phyloP scores from a whole-genome alignment of 1,284 basidiomycete species.

The Puccinia triticina region DNA sequence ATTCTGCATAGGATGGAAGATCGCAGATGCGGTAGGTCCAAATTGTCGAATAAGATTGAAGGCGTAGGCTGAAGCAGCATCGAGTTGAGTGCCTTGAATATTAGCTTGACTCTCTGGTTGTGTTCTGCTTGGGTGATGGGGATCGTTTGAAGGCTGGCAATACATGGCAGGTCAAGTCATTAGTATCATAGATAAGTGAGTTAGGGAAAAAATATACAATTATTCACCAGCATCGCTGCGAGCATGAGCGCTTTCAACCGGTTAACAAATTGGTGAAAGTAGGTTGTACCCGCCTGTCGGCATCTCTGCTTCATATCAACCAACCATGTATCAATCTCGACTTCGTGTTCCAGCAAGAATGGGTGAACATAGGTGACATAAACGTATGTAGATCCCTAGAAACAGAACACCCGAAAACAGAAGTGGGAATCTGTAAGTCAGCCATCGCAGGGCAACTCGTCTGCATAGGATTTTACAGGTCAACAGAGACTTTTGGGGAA shows the following conservation, averaged over 20 bases:
- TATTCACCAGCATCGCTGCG: slow-evolving; percentile 7
- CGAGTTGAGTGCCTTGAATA: neutral
- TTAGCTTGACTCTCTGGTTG: neutral
- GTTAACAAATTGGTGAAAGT: slow-evolving; percentile 42
- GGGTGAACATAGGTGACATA: slow-evolving; percentile 50
- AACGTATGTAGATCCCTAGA: slow-evolving; percentile 48
- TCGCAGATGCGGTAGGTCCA: slow-evolving; percentile 37
- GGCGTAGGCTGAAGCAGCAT: slow-evolving; percentile 30
- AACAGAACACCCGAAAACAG: slow-evolving; percentile 1
- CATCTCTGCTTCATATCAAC: slow-evolving; percentile 46
- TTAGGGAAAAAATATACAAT: neutral
- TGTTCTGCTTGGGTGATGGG: neutral
- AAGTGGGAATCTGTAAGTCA: neutral
- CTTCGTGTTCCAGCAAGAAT: slow-evolving; percentile 48
- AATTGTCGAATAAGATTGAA: slow-evolving; percentile 42
- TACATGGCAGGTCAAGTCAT: no score
- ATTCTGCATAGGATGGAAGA: slow-evolving; percentile 51
- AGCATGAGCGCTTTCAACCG: slow-evolving; percentile 41
- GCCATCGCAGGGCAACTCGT: no score
- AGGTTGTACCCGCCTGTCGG: slow-evolving; percentile 31
- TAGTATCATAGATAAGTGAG: no score
- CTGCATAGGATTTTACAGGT: no score
- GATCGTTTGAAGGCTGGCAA: slow-evolving; percentile 21
- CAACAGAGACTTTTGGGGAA: slow-evolving; percentile 54
- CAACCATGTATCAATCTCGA: slow-evolving; percentile 42